A percentile compares a stretch with the other conserved stretches of the same genome.
phyloP scores from a whole-genome alignment of 768 basidiomycete species.

The Lactifluus piperatus region DNA sequence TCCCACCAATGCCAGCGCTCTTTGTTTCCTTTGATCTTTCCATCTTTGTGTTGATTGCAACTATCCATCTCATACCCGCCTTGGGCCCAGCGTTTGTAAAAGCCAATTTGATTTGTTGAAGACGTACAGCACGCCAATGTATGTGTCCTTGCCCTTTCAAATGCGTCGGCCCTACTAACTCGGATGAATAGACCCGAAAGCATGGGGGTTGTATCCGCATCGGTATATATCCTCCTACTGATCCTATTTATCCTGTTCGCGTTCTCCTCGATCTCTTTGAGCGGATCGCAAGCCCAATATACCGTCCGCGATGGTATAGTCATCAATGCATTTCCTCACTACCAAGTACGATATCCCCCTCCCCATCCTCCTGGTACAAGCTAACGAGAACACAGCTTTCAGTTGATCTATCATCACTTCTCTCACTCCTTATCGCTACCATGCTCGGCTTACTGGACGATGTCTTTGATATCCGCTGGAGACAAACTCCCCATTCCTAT shows the following conservation, averaged over 20 bases:
- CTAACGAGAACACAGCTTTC: constrained; percentile 51
- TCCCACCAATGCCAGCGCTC: constrained; percentile 61
- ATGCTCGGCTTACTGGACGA: constrained; percentile 95
- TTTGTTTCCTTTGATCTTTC: constrained; percentile 79
- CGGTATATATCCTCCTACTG: constrained; percentile 77
- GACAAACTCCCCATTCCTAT: constrained; percentile 96
- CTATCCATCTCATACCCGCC: constrained; percentile 72
- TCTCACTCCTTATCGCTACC: constrained; percentile 89
- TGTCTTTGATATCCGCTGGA: constrained; percentile 96
- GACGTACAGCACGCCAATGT: constrained; percentile 65
- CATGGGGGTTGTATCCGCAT: constrained; percentile 83
- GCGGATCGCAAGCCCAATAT: constrained; percentile 32
- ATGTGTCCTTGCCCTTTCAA: constrained; percentile 24
- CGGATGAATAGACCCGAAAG: constrained; percentile 71
- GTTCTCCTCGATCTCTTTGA: constrained; percentile 65
- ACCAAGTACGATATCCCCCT: constrained; percentile 48
- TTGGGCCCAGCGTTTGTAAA: constrained; percentile 73
- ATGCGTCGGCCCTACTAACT: neutral
- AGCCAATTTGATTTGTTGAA: constrained; percentile 83
- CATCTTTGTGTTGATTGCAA: constrained; percentile 65
- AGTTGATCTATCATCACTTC: constrained; percentile 83
- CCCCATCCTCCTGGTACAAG: neutral
- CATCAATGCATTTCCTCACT: constrained; percentile 64
- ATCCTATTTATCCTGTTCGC: constrained; percentile 95
- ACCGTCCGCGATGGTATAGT: constrained; percentile 47